Evolutionary conservation across 495 filamentous ascomycete species (phyloP).

Genomic region (Entonaema liquescens): DNA sequence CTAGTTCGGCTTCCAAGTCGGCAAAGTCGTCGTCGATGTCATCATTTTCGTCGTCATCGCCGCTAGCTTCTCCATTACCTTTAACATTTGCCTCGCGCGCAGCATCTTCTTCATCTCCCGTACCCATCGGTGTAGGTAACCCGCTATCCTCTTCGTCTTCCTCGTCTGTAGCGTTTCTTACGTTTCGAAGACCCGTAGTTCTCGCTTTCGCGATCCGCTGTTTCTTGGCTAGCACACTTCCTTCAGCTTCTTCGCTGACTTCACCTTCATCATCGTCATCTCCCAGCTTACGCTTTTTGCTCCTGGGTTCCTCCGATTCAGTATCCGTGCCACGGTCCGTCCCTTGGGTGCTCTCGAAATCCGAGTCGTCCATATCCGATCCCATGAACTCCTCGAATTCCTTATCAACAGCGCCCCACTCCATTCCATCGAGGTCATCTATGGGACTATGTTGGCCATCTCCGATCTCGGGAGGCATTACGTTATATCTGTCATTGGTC

Average conservation of each 20-base stretch:
- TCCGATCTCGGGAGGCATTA: constrained; percentile 56
- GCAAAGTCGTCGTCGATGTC: constrained; percentile 65
- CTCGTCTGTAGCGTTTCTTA: constrained; percentile 52
- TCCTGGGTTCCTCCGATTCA: constrained; percentile 40
- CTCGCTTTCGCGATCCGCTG: constrained; percentile 61
- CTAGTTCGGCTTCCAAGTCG: constrained; percentile 71
- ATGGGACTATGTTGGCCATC: constrained; percentile 63
- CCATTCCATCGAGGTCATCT: constrained; percentile 61
- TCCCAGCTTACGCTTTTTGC: constrained; percentile 41
- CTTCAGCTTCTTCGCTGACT: constrained; percentile 43
- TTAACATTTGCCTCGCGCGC: constrained; percentile 25
- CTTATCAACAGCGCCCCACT: constrained; percentile 72
- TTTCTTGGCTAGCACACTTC: constrained; percentile 47
- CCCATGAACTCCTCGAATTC: constrained; percentile 82
- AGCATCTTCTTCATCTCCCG: constrained; percentile 60
- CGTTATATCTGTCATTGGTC: constrained; percentile 35
- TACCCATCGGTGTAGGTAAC: constrained; percentile 60
- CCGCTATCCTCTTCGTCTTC: constrained; percentile 51
- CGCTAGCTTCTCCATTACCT: constrained; percentile 41
- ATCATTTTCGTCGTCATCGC: constrained; percentile 56
- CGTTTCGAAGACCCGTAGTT: constrained; percentile 57
- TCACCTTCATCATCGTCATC: constrained; percentile 49
- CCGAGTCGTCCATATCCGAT: constrained; percentile 66
- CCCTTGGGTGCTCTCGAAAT: constrained; percentile 52
- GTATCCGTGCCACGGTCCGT: constrained; percentile 43